Evolutionary conservation across 164 flowering plant species (phyloP), one percentile per base, ranked within the genome.

Genomic region (Kalanchoe fedtschenkoi): DNA sequence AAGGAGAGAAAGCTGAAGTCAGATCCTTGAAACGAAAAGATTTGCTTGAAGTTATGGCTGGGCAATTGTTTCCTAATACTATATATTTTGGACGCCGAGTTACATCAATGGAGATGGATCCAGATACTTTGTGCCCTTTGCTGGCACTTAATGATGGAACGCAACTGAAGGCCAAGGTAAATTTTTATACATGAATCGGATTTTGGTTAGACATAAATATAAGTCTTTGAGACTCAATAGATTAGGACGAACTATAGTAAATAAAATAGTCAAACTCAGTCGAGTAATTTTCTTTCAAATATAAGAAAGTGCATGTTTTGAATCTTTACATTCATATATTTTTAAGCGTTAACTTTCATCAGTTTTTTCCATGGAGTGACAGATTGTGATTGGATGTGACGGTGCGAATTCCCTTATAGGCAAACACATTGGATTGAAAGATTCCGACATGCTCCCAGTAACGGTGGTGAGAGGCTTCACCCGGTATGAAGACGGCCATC

Each of bases 381-480:
- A 83, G 86, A 73, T 80, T 47, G 46, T 84, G 64, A 74, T 82
- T 54, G 86, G 89, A 19, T 80, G 86, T 62, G 89, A 84, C 46
- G 89, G 89, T 29, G 76, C 62, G 6, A 73, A 72, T 38, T 82
- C 89, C 0, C 58, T 73, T 0, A 63, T 79, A n/a, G 75, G 80
- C 1, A 68, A 75, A 14, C 68, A 61, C 33, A 66, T 84, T 5
- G 75, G 66, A 17, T 35, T 81, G 21, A 76, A 71, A 30, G 63
- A 76, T 11, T 43, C 70, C 13, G 74, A 62, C 44, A 16, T 44
- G 16, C 74, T 65, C 41, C 13, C 70, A 7, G 22, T 42, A 16
- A 28, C 69, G 24, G 70, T 66, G 4, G 59, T 74, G 16, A 72
- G 82, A 64, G 84, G 84, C 8, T 67, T 75, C 6, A 77, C 85